Base-by-base conservation (phyloP, 2,329 filamentous ascomycete species). In the Fusarium pseudograminearum region DNA sequence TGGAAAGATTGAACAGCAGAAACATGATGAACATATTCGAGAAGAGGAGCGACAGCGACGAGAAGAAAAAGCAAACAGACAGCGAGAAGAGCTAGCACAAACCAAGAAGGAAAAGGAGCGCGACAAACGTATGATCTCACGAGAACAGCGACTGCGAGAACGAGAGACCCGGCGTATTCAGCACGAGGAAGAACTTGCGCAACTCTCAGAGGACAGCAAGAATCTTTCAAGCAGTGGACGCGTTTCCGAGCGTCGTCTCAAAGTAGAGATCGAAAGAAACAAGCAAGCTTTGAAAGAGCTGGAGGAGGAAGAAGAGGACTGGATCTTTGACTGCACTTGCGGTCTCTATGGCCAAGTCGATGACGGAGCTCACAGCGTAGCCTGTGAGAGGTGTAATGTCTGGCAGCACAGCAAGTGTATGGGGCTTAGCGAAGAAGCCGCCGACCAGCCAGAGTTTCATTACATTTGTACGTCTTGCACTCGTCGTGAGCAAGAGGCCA, bases 371-470 rank as follows among this genome's bases (percentile, higher is more conserved):
- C 94, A 97, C 77, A 97, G 94, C 77, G 90, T 99, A 69, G 92
- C 94, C 30, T 99, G 96, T 80, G 96, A 99, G 77, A 90, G 86
- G 71, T 99, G 96, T 83, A 97, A 91, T 76, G 91, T 97, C 48
- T 99, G 96, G 96, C 95, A 98, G 78, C 96, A 99, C 77, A 97
- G 94, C 83, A 93, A 92, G 74, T 99, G 96, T 76, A 87, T 97
- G 63, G 91, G 90, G 41, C 92, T 98, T 68, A 87, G 87, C 46
- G 88, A 97, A 73, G 83, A 86, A 63, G 91, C 94, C 67, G 94
- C 94, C 1, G 95, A 97, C 69, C 86, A 90, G 47, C 89, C 93
- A 3, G 92, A 97, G 70, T 98, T 98, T 75, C 90, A 93, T 65
- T 97, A 97, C 76, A 80, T 97, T 69, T 98, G 95, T 81, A 83